These are phyloP conservation scores for Alternaria brassicae DNA, from an alignment of 2,329 filamentous ascomycete species.

Conservation along the genomic window DNA sequence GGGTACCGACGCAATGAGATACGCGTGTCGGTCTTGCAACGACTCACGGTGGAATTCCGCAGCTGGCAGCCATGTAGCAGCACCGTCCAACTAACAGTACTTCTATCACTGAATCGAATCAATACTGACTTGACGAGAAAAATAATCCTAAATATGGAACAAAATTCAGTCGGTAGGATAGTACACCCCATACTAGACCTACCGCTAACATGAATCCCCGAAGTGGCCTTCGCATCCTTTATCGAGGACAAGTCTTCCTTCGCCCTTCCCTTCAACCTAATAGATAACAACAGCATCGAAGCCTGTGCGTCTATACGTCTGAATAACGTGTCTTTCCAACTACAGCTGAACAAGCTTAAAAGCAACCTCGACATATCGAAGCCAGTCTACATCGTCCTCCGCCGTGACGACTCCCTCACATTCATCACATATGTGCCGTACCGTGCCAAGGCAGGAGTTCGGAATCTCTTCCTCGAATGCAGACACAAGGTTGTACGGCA, in stretches of 20 bases:
- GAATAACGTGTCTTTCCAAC: constrained; percentile 15
- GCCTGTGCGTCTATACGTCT: neutral
- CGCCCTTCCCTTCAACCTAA: neutral
- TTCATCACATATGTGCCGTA: constrained; percentile 35
- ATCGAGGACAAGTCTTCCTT: neutral
- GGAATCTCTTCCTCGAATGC: constrained; percentile 19
- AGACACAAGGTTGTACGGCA: constrained; percentile 17
- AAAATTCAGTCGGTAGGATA: neutral
- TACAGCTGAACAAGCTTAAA: constrained; percentile 26
- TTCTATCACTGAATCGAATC: neutral
- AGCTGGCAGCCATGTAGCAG: neutral
- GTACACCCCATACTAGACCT: accelerated
- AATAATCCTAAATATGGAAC: neutral
- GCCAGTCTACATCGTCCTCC: constrained; percentile 32
- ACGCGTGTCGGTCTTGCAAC: neutral
- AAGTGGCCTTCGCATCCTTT: neutral
- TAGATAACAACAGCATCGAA: neutral
- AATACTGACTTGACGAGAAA: neutral
- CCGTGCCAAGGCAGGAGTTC: constrained; percentile 20
- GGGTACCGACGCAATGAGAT: neutral
- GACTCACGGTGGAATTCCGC: neutral
- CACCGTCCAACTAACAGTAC: neutral
- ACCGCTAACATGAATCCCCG: neutral
- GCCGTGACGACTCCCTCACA: constrained; percentile 17
- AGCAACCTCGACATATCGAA: constrained; percentile 18